Base-by-base conservation (phyloP, 805 yeast species). In the Teunomyces funiuensis region DNA sequence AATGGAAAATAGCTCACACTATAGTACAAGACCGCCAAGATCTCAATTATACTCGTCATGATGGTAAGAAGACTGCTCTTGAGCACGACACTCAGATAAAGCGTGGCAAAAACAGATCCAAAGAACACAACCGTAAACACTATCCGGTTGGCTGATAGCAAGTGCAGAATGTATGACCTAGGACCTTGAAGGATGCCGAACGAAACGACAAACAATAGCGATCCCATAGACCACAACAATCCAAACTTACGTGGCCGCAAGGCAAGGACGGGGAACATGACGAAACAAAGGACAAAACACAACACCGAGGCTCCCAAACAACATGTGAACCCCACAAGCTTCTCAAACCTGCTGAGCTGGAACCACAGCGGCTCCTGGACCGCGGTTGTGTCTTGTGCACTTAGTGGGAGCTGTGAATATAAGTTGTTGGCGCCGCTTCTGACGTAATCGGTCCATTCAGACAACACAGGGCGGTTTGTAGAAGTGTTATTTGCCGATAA, bases 141-240 rank as follows among this genome's bases (percentile, higher is more conserved):
- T 33, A 91, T 68, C 51, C 99, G 75, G 38, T 81, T 85, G 27
- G 77, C 74, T 3, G 96, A 83, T 4, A 85, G 61, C 47, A 93
- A 72, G 59, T 91, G 98, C 36, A 71, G 69, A 30, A 80, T 47
- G 59, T 88, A 93, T 26, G 83, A 82, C n/a, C 80, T 73, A 0
- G 97, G 97, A 0, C 99, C 99, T 68, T 89, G 97, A 16, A 91
- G 66, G 14, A 88, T 79, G 1, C 96, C 97, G 65, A 93, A 93
- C 26, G 96, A 87, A 5, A 87, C 58, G 14, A 93, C 87, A 63
- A 93, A 91, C 33, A 93, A 65, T 10, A 93, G 57, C 1, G 96
- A 85, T 0, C 98, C 99, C 65, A 91, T 69, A 2, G 96, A 81
- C 98, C 99, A 93, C 25, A 85, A 58, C 51, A 82, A 68, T 9